Percentiles rank a stretch among this genome's conserved stretches.
Conservation (phyloP, 2,329 filamentous ascomycete genomes). For the Lasiodiplodia gonubiensis region DNA sequence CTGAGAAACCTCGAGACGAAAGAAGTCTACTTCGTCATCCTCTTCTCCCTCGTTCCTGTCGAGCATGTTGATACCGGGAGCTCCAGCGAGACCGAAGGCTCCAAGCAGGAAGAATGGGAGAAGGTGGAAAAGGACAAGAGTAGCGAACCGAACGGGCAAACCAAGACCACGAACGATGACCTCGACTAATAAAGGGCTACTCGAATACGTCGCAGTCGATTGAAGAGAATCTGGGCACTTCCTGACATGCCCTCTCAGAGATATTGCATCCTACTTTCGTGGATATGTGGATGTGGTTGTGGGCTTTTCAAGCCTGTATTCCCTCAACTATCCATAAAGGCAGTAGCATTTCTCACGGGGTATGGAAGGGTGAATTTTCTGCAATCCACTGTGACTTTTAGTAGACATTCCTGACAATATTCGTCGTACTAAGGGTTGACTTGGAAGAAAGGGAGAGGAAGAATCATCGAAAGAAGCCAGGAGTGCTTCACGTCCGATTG, state of each 20-base stretch:
- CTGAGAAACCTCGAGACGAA: constrained; percentile 79
- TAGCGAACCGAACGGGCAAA: not conserved
- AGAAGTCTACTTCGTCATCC: constrained; percentile 78
- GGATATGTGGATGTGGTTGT: not conserved
- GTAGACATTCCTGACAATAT: not conserved
- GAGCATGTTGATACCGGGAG: constrained; percentile 47
- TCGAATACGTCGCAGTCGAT: not conserved
- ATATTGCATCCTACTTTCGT: not conserved
- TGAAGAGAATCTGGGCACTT: not conserved
- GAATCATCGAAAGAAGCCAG: not conserved
- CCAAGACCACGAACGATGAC: constrained; percentile 6
- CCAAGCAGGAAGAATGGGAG: constrained; percentile 10
- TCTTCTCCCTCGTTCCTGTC: constrained; percentile 77
- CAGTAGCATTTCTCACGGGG: not conserved
- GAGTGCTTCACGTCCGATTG: not conserved
- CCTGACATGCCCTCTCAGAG: not conserved
- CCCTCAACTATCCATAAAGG: not conserved
- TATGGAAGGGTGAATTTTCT: not conserved
- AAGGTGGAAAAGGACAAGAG: constrained; percentile 13
- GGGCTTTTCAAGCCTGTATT: not conserved
- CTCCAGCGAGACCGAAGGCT: not conserved
- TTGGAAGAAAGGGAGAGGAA: not conserved
- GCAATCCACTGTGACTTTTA: not conserved
- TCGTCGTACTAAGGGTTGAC: not conserved
- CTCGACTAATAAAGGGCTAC: constrained; percentile 10